phyloP scores from a whole-genome alignment of 208 protist genomes.

The Trypanosoma cruzi region DNA sequence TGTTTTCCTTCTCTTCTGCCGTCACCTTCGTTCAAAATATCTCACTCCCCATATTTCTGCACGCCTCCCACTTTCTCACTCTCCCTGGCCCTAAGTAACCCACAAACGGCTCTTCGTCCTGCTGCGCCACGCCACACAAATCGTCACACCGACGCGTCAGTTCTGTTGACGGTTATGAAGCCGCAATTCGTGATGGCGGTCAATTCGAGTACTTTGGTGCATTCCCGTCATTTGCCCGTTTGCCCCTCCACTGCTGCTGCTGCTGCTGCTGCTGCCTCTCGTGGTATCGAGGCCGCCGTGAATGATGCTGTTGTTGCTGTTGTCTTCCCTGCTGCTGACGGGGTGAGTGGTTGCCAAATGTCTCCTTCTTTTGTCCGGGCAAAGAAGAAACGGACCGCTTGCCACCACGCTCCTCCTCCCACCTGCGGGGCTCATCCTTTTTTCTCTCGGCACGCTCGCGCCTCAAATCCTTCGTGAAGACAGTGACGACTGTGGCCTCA shows the following conservation, averaged over 20 bases:
- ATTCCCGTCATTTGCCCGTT: conserved; percentile 9
- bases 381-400: background rate
- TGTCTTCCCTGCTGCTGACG: conserved; percentile 3
- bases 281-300: conserved; percentile 21
- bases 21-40: no score
- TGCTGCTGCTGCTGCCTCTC: conserved; percentile 25
- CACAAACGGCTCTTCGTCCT: background rate
- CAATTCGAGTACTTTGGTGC: background rate
- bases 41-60: no score
- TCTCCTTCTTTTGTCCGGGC: background rate
- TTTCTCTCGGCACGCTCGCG: background rate
- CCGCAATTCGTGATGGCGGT: background rate
- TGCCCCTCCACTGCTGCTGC: conserved; percentile 22
- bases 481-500: background rate
- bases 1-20: background rate
- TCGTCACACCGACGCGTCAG: background rate
- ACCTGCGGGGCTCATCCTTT: background rate
- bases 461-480: background rate
- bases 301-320: conserved; percentile 8
- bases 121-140: background rate
- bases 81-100: background rate
- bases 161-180: background rate
- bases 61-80: no score
- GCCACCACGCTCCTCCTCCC: background rate
- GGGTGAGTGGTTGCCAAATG: background rate